Conservation (phyloP, 352 stramenopile species). For the Globisporangium viniferum region DNA sequence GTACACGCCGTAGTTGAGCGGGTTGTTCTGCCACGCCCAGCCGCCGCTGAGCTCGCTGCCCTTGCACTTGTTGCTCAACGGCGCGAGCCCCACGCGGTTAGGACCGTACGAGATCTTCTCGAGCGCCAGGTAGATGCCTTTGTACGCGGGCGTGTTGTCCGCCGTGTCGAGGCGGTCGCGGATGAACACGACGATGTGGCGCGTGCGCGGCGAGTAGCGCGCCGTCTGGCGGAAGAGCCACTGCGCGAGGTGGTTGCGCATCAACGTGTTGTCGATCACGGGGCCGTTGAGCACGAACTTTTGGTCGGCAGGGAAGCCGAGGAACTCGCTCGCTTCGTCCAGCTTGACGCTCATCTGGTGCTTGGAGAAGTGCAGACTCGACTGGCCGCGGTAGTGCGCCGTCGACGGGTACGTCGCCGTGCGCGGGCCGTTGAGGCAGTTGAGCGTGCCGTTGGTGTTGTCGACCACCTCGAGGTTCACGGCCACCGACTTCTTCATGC, state of each 20-base stretch:
- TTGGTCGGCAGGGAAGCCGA: slow-evolving; percentile 62
- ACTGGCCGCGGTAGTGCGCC: slow-evolving; percentile 76
- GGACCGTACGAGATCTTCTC: slow-evolving; percentile 76
- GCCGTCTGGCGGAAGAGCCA: slow-evolving; percentile 68
- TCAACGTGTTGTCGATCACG: slow-evolving; percentile 62
- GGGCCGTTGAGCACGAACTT: slow-evolving; percentile 76
- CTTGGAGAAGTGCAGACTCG: slow-evolving; percentile 75
- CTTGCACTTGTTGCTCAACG: slow-evolving; percentile 40
- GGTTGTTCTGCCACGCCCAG: slow-evolving; percentile 82
- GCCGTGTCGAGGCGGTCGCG: slow-evolving; percentile 24
- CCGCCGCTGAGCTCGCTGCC: slow-evolving; percentile 53
- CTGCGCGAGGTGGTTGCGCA: slow-evolving; percentile 80
- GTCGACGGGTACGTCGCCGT: slow-evolving; percentile 44
- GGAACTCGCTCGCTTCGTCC: slow-evolving; percentile 31
- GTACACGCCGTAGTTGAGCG: slow-evolving; percentile 39
- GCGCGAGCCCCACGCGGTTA: slow-evolving; percentile 61
- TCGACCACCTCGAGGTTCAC: slow-evolving; percentile 65
- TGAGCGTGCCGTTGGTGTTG: slow-evolving; percentile 44
- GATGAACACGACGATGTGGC: slow-evolving; percentile 72
- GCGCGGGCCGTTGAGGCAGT: slow-evolving; percentile 45
- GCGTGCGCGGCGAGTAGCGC: slow-evolving; percentile 64
- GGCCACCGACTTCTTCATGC: slow-evolving; percentile 51
- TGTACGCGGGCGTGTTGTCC: slow-evolving; percentile 37
- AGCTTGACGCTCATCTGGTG: slow-evolving; percentile 79
- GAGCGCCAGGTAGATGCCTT: slow-evolving; percentile 68